Evolutionary conservation across 768 basidiomycete species (phyloP).

Genomic region (Amanita muscaria): DNA sequence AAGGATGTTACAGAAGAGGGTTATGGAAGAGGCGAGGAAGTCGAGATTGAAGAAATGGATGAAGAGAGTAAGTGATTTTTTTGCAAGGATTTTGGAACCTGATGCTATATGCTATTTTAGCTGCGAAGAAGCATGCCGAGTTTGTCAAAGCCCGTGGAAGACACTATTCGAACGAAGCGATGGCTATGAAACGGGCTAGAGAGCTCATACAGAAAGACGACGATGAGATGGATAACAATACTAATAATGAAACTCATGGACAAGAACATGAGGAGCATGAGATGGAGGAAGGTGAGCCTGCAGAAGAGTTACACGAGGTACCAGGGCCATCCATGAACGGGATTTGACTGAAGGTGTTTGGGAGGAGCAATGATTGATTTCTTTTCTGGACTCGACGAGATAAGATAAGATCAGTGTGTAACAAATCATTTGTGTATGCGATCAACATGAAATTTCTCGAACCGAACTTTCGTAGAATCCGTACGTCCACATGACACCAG

Average conservation of each 20-base stretch:
- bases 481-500: constrained; percentile 18
- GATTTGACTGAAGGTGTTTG: constrained; percentile 14
- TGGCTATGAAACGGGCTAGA: constrained; percentile 82
- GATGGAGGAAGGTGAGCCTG: constrained; percentile 16
- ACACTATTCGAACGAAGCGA: constrained; percentile 87
- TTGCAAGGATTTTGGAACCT: no score
- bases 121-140: constrained; percentile 72
- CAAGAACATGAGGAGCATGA: constrained; percentile 17
- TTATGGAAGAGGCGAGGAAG: constrained; percentile 54
- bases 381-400: no score
- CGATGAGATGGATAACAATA: constrained; percentile 29
- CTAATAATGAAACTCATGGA: no score
- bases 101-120: no score
- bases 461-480: no score
- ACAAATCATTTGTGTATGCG: no score
- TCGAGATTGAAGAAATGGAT: constrained; percentile 79
- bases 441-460: no score
- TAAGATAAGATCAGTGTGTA: constrained; percentile 7
- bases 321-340: constrained; percentile 18
- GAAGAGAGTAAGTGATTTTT: constrained; percentile 59
- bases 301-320: constrained; percentile 10
- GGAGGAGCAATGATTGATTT: background rate
- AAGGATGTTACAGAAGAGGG: constrained; percentile 49
- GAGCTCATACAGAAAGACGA: constrained; percentile 59
- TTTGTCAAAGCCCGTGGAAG: constrained; percentile 75